Conservation (phyloP, 1,284 basidiomycete genomes). For the Cutaneotrichosporon spelunceum region DNA sequence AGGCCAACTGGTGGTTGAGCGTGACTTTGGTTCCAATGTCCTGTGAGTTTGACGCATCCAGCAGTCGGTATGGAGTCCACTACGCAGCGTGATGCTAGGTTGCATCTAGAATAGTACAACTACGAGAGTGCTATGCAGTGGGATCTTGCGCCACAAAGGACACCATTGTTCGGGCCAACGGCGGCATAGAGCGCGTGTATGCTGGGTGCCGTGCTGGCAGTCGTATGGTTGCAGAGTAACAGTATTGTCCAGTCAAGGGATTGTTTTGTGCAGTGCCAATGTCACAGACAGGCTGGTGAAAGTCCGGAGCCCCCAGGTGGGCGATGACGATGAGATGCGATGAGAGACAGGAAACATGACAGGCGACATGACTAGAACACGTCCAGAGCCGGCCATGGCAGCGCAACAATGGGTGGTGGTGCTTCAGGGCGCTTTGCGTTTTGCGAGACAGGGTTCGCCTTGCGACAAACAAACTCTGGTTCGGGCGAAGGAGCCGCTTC, state of each 20-base stretch:
- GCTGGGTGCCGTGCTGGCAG: neutral
- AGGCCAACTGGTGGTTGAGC: too few relatives aligned
- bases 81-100: neutral
- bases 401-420: constrained; percentile 3
- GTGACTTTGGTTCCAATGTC: too few relatives aligned
- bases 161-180: neutral
- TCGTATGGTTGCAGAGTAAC: neutral
- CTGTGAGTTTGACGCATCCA: neutral
- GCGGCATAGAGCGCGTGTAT: neutral
- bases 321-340: constrained; percentile 5
- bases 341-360: neutral
- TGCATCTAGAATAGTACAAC: neutral
- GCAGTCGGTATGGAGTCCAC: too few relatives aligned
- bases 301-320: neutral
- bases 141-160: neutral
- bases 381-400: constrained; percentile 10
- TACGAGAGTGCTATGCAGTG: neutral
- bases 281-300: constrained; percentile 3
- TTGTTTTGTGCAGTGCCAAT: neutral
- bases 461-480: neutral
- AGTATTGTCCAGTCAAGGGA: neutral
- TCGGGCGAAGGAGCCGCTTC: constrained; percentile 6
- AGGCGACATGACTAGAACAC: constrained; percentile 3
- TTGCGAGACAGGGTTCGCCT: neutral
- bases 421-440: constrained; percentile 3